phyloP scores from a whole-genome alignment of 2,329 filamentous ascomycete species.

The Nigrospora osmanthi region DNA sequence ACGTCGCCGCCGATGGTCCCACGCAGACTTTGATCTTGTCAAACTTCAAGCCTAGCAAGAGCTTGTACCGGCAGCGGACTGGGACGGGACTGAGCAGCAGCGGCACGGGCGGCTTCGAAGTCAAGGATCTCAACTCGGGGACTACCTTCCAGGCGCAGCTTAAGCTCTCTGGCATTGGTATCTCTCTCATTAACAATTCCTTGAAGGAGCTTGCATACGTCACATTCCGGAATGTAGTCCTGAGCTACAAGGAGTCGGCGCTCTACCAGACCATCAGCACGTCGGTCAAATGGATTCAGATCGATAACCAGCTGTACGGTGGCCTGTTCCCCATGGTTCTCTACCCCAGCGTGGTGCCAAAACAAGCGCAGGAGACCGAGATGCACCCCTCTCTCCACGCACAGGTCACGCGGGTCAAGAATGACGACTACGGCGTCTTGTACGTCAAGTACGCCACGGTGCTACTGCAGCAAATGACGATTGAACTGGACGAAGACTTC shows the following conservation, averaged over 20 bases:
- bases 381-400: slow-evolving; percentile 90
- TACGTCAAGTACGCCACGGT: slow-evolving; percentile 98
- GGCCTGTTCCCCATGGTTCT: slow-evolving; percentile 96
- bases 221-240: slow-evolving; percentile 82
- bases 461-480: slow-evolving; percentile 92
- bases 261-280: slow-evolving; percentile 87
- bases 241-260: slow-evolving; percentile 89
- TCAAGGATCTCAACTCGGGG: slow-evolving; percentile 83
- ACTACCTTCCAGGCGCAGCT: slow-evolving; percentile 86
- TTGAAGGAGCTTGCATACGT: slow-evolving; percentile 88
- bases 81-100: slow-evolving; percentile 44
- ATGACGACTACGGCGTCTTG: slow-evolving; percentile 93
- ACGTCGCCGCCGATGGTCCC: slow-evolving; percentile 89
- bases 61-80: slow-evolving; percentile 65
- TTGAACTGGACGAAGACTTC: slow-evolving; percentile 97
- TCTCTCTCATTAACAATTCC: slow-evolving; percentile 89
- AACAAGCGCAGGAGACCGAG: slow-evolving; percentile 93
- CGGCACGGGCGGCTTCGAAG: slow-evolving; percentile 71
- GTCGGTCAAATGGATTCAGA: slow-evolving; percentile 96
- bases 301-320: slow-evolving; percentile 97
- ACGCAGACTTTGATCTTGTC: slow-evolving; percentile 91
- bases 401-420: slow-evolving; percentile 90
- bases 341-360: slow-evolving; percentile 95
- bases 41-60: slow-evolving; percentile 89
- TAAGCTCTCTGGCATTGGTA: slow-evolving; percentile 79